A percentile compares a stretch with the other conserved stretches of the same genome.
Conservation (phyloP, 208 protist genomes). For the Leishmania arabica region DNA sequence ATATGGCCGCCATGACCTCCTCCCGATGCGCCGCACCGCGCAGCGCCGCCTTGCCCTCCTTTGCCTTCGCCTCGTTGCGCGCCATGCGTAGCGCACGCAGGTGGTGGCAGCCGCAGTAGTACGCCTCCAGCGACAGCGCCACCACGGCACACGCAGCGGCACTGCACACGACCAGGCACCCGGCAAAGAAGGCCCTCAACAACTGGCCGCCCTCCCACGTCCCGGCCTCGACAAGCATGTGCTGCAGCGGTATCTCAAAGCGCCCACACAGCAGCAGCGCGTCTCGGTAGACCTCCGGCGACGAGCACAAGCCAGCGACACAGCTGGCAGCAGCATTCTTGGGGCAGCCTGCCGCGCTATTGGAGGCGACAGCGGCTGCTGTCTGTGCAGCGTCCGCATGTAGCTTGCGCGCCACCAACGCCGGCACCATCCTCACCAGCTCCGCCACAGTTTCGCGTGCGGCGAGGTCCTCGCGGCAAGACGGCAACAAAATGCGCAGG, state of each 20-base stretch:
- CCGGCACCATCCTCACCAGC: constrained; percentile 51
- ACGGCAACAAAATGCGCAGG: constrained; percentile 56
- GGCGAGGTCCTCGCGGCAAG: constrained; percentile 23
- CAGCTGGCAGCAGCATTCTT: not conserved
- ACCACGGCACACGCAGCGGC: constrained; percentile 72
- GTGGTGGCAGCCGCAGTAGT: constrained; percentile 30
- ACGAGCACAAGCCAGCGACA: constrained; percentile 6
- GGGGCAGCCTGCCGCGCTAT: not conserved
- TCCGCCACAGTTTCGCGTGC: constrained; percentile 32
- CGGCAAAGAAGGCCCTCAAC: constrained; percentile 36
- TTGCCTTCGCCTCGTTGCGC: constrained; percentile 14
- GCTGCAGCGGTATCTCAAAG: constrained; percentile 59
- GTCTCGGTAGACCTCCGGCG: constrained; percentile 42
- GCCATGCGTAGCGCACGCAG: constrained; percentile 19
- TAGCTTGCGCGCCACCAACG: constrained; percentile 38
- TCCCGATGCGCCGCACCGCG: constrained; percentile 6
- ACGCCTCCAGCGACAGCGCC: constrained; percentile 47
- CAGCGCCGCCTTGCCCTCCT: constrained; percentile 7
- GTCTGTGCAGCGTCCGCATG: not conserved
- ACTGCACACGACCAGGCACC: constrained; percentile 62
- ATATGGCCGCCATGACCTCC: constrained; percentile 15
- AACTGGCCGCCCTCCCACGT: not conserved
- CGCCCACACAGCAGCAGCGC: constrained; percentile 60
- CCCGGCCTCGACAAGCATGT: constrained; percentile 32
- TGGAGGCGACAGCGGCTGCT: not conserved